Evolutionary conservation across 2,329 filamentous ascomycete genomes (phyloP).

Genomic region (Ophiostoma himal-ulmi): DNA sequence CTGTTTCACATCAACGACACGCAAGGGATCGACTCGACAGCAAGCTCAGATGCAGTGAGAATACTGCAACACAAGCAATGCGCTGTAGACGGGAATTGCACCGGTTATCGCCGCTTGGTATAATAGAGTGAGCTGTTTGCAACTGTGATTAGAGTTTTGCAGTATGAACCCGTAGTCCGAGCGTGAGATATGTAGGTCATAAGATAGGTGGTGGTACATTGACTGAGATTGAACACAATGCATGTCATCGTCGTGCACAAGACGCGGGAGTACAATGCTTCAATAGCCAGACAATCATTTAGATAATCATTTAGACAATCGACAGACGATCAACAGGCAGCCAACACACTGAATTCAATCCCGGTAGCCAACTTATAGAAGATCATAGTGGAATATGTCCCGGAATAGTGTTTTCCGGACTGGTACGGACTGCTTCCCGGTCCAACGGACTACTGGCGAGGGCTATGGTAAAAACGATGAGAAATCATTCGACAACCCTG

Average conservation of each 20-base stretch:
- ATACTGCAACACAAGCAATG: neutral
- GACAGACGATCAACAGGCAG: no score
- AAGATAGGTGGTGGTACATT: neutral
- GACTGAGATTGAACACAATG: neutral
- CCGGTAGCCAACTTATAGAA: neutral
- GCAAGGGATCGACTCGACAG: neutral
- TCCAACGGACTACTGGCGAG: neutral
- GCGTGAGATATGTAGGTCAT: no score
- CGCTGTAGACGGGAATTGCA: neutral
- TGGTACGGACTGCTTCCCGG: neutral
- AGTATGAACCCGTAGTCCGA: no score
- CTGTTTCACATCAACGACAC: neutral
- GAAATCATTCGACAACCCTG: neutral
- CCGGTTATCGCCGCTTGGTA: neutral
- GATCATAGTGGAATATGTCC: neutral
- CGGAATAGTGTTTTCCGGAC: neutral
- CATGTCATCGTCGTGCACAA: neutral
- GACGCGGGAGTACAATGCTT: neutral
- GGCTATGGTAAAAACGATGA: neutral
- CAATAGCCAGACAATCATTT: no score
- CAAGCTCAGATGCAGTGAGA: neutral
- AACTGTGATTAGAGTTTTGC: no score
- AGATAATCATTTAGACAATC: no score
- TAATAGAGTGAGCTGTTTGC: neutral
- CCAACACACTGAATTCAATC: neutral